phyloP scores from a whole-genome alignment of 495 filamentous ascomycete genomes.

The Trichoderma parareesei region DNA sequence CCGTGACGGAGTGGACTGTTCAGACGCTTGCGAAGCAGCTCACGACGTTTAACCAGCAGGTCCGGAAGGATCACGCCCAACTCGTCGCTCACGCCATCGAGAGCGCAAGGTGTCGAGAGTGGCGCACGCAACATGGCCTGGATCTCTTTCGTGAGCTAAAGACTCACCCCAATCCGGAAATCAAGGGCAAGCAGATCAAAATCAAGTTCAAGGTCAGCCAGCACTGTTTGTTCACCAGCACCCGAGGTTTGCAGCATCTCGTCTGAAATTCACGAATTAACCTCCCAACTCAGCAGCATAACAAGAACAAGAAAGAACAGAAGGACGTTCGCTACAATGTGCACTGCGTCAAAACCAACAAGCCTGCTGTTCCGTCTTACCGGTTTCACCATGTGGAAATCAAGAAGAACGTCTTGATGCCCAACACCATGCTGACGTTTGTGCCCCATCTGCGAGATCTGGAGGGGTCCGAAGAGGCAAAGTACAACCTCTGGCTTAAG shows the following conservation, averaged over 20 bases:
- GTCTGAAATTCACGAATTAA: conserved; percentile 9
- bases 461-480: conserved; percentile 32
- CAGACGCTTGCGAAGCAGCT: conserved; percentile 28
- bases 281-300: conserved; percentile 20
- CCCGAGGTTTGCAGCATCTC: too few species aligned
- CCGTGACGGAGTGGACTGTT: conserved; percentile 30
- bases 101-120: conserved; percentile 26
- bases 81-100: conserved; percentile 32
- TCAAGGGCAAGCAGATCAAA: conserved; percentile 19
- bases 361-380: conserved; percentile 33
- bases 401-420: conserved; percentile 39
- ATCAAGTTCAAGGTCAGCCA: conserved; percentile 34
- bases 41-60: conserved; percentile 21
- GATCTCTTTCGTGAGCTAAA: conserved; percentile 35
- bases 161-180: conserved; percentile 18
- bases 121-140: conserved; percentile 26
- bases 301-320: conserved; percentile 29
- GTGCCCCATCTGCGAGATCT: conserved; percentile 41
- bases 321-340: conserved; percentile 25
- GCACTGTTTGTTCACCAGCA: neutral
- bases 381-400: conserved; percentile 43
- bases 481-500: conserved; percentile 37
- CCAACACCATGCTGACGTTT: conserved; percentile 41
- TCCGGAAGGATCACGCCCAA: conserved; percentile 28
- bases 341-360: conserved; percentile 31